Percentiles rank a stretch among this genome's conserved stretches.
phyloP scores from a whole-genome alignment of 257 asterid species.

The Paulownia fortunei region DNA sequence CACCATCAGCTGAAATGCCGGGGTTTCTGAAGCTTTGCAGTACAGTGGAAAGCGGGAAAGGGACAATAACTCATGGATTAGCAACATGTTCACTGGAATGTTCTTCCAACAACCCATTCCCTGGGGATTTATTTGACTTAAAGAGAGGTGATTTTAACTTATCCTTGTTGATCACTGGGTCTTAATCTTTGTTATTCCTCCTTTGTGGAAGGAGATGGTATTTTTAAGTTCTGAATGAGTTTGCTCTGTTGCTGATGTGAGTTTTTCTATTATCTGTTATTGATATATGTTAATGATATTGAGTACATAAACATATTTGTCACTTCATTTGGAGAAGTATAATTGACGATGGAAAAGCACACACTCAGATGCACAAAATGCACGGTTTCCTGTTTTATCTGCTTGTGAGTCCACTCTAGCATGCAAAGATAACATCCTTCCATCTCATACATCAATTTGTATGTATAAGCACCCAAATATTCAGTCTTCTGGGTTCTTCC shows the following conservation, averaged over 20 bases:
- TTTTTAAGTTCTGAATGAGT: neutral
- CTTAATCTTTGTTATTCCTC: neutral
- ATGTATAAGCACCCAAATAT: neutral
- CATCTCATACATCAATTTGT: neutral
- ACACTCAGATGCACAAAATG: neutral
- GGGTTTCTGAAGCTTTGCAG: conserved; percentile 27
- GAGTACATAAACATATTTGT: neutral
- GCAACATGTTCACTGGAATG: conserved; percentile 33
- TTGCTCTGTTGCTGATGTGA: neutral
- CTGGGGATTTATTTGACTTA: conserved; percentile 32
- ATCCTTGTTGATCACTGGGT: neutral
- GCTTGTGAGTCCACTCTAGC: conserved; percentile 6
- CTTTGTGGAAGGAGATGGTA: neutral
- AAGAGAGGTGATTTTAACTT: conserved; percentile 35
- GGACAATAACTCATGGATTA: conserved; percentile 34
- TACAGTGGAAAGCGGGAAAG: conserved; percentile 39
- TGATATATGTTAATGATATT: neutral
- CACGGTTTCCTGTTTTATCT: neutral
- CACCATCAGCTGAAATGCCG: conserved; percentile 29
- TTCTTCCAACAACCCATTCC: conserved; percentile 23
- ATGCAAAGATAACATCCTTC: neutral
- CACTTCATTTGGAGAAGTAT: conserved; percentile 1
- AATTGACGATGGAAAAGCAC: neutral
- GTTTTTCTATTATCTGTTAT: neutral
- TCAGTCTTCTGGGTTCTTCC: neutral